These are phyloP conservation scores for Mycena latifolia DNA, from an alignment of 768 basidiomycete species.

Conservation along the genomic window DNA sequence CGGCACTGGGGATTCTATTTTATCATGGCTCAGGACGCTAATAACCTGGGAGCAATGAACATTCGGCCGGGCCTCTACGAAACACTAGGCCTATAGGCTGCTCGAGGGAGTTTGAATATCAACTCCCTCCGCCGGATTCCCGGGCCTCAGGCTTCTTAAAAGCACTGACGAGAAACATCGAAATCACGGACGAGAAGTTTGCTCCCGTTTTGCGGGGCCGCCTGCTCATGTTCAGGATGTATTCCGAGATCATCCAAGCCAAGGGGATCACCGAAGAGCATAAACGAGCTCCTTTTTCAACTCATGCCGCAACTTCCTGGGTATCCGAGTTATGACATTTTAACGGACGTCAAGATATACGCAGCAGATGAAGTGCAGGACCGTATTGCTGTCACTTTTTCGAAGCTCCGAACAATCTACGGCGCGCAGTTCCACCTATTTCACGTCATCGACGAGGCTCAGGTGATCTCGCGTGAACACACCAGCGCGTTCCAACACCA, in stretches of 20 bases:
- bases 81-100: background rate
- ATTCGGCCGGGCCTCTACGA: background rate
- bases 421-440: slow-evolving; percentile 11
- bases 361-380: background rate
- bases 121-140: background rate
- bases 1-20: slow-evolving; percentile 18
- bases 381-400: slow-evolving; percentile 1
- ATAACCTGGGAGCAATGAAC: slow-evolving; percentile 2
- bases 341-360: background rate
- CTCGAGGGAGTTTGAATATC: background rate
- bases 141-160: background rate
- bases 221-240: slow-evolving; percentile 7
- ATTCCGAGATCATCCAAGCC: slow-evolving; percentile 10
- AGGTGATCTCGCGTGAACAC: background rate
- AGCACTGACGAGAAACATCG: background rate
- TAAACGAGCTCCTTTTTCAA: slow-evolving; percentile 16
- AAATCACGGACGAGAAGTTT: slow-evolving; percentile 4
- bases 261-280: background rate
- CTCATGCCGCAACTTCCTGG: background rate
- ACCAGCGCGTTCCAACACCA: background rate
- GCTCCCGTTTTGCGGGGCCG: slow-evolving; percentile 3
- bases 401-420: slow-evolving; percentile 7
- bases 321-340: background rate
- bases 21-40: background rate
- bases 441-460: slow-evolving; percentile 21